Conservation (phyloP, 306 rosid species). For the Aeschynomene evenia region DNA sequence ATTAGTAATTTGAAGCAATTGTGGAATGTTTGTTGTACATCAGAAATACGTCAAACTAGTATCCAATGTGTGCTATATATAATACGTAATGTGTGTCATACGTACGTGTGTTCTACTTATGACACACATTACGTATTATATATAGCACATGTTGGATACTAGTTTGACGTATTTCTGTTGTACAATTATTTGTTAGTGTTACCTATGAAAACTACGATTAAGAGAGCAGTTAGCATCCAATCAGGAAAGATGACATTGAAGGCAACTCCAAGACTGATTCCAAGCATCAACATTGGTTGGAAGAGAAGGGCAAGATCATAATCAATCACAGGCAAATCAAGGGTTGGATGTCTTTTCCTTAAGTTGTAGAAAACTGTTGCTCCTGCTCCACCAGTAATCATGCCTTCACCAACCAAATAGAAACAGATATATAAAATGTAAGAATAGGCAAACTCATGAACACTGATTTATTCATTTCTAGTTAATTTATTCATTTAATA, state of each 20-base stretch:
- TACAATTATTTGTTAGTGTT: too few relatives aligned
- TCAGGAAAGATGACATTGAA: constrained; percentile 73
- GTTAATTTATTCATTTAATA: too few relatives aligned
- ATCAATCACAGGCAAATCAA: constrained; percentile 66
- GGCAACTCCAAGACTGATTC: constrained; percentile 78
- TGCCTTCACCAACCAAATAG: constrained; percentile 41
- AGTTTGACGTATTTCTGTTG: too few relatives aligned
- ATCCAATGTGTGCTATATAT: too few relatives aligned
- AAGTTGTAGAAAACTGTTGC: constrained; percentile 67
- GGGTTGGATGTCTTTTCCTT: constrained; percentile 66
- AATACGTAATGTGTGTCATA: too few relatives aligned
- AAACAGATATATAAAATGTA: not conserved
- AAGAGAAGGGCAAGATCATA: constrained; percentile 73
- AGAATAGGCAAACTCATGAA: too few relatives aligned
- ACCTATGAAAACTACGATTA: constrained; percentile 61
- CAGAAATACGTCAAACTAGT: too few relatives aligned
- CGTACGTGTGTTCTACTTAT: too few relatives aligned
- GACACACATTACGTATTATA: too few relatives aligned
- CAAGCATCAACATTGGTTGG: constrained; percentile 78
- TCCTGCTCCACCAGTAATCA: constrained; percentile 82
- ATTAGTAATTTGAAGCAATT: not conserved
- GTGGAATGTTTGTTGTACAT: too few relatives aligned
- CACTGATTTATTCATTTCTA: too few relatives aligned
- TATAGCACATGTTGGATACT: too few relatives aligned
- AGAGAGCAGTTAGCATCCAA: constrained; percentile 69